These are phyloP conservation scores for Phanerochaete sordida DNA, from an alignment of 768 basidiomycete species.

Conservation along the genomic window DNA sequence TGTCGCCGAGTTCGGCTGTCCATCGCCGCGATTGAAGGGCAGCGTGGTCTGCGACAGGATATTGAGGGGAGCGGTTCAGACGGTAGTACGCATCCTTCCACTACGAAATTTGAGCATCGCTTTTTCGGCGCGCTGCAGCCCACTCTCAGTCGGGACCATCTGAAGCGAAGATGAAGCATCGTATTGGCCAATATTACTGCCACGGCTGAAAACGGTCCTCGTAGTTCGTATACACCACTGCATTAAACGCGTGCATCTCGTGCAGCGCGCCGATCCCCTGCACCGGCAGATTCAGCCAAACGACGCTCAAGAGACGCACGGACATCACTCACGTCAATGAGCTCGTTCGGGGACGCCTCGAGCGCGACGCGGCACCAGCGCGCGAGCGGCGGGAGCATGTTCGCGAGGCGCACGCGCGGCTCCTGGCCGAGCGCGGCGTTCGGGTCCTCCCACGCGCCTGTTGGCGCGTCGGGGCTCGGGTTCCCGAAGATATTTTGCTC, in stretches of 20 bases:
- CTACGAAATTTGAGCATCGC: no score
- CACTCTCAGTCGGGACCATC: no score
- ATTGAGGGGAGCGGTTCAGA: no score
- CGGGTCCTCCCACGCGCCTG: constrained; percentile 16
- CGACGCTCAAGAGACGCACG: neutral
- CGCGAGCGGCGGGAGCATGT: constrained; percentile 75
- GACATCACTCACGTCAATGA: constrained; percentile 70
- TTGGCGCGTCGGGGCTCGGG: constrained; percentile 21
- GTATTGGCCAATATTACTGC: neutral
- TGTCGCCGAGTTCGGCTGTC: no score
- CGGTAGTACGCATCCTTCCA: no score
- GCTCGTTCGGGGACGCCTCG: constrained; percentile 69
- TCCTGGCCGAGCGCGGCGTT: constrained; percentile 31
- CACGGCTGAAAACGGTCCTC: constrained; percentile 46
- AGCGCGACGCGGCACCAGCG: constrained; percentile 73
- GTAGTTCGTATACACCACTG: constrained; percentile 70
- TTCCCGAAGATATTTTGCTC: constrained; percentile 56
- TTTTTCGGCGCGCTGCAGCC: no score
- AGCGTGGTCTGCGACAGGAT: no score
- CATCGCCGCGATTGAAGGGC: no score
- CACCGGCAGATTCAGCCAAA: neutral
- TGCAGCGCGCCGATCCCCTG: constrained; percentile 60
- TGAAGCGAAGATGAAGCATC: neutral
- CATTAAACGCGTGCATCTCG: constrained; percentile 67
- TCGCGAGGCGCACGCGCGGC: constrained; percentile 65